A percentile compares a stretch with the other conserved stretches of the same genome.
Conservation (phyloP, 176 grass and related monocot species). For the Typha latifolia region DNA sequence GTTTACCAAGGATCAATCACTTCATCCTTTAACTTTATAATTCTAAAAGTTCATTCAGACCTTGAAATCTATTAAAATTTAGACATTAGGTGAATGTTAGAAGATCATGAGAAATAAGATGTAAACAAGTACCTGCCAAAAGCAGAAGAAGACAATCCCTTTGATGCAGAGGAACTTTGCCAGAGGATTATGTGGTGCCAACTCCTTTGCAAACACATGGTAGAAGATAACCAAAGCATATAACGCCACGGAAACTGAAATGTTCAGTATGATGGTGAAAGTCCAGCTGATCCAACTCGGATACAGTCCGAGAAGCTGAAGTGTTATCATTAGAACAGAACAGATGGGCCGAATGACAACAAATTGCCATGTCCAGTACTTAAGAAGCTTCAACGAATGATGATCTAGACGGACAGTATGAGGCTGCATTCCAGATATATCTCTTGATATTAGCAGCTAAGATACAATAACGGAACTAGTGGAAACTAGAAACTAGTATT, state of each 20-base stretch:
- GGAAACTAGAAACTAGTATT: no score
- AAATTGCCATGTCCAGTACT: constrained; percentile 99
- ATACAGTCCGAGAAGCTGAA: constrained; percentile 87
- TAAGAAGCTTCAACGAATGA: constrained; percentile 71
- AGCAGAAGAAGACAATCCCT: constrained; percentile 96
- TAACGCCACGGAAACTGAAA: constrained; percentile 90
- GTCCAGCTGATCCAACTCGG: constrained; percentile 80
- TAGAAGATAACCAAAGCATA: constrained; percentile 95
- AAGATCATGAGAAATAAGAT: not conserved
- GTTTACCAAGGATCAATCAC: not conserved
- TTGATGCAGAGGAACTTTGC: constrained; percentile 95
- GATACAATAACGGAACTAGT: no score
- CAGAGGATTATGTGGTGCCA: constrained; percentile 94
- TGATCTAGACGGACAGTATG: constrained; percentile 65
- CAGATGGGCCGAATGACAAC: constrained; percentile 78
- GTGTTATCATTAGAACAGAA: constrained; percentile 67
- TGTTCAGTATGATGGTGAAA: constrained; percentile 79
- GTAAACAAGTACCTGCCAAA: constrained; percentile 70
- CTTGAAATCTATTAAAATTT: no score
- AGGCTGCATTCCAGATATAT: constrained; percentile 28
- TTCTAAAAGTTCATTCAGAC: no score
- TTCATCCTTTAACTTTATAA: no score
- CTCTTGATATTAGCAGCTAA: no score
- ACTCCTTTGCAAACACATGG: constrained; percentile 92
- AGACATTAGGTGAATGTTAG: no score